Evolutionary conservation across 768 basidiomycete species (phyloP).

Genomic region (Kwoniella sp.): DNA sequence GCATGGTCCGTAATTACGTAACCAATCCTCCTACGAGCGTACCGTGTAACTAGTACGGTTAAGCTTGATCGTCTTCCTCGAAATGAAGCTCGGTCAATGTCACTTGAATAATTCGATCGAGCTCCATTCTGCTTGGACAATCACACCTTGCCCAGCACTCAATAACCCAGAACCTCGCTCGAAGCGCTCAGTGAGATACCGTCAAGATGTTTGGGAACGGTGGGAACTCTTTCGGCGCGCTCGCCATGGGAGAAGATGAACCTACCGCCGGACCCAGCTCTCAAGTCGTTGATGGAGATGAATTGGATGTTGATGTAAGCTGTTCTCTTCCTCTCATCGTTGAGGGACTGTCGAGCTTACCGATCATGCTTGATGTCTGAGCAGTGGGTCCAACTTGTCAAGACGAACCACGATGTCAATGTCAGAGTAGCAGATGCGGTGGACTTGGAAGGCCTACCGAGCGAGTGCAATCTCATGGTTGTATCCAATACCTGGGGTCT

Average conservation of each 20-base stretch:
- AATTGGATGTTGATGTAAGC: constrained; percentile 51
- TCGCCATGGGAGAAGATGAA: constrained; percentile 26
- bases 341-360: background rate
- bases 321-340: background rate
- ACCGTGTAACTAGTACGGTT: too few species aligned
- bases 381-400: constrained; percentile 51
- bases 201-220: constrained; percentile 28
- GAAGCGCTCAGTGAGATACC: too few species aligned
- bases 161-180: too few species aligned
- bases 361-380: background rate
- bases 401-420: constrained; percentile 51
- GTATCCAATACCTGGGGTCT: constrained; percentile 51
- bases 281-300: constrained; percentile 40
- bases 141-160: too few species aligned
- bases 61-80: too few species aligned
- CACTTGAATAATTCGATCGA: too few species aligned
- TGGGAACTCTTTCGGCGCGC: constrained; percentile 33
- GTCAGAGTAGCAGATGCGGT: constrained; percentile 48
- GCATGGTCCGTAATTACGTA: too few species aligned
- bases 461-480: constrained; percentile 48
- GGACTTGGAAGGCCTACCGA: constrained; percentile 44
- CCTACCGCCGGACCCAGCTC: constrained; percentile 33
- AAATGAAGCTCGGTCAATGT: too few species aligned
- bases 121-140: too few species aligned
- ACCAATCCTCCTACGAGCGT: too few species aligned